Evolutionary conservation across 306 rosid species (phyloP).

Genomic region (Quercus wislizeni): DNA sequence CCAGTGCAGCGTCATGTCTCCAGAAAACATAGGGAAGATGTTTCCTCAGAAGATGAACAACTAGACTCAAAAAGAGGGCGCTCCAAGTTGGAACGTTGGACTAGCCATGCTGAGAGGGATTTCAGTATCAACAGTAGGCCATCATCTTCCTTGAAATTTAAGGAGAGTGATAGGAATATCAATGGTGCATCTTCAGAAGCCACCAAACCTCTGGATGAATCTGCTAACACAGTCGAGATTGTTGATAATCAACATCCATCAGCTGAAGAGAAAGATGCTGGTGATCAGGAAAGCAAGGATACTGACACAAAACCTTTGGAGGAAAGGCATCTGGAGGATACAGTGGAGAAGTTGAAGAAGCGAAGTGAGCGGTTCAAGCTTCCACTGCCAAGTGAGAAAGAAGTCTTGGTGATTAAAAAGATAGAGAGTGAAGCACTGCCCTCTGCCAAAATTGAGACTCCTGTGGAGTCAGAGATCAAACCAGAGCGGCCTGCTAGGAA

Average conservation of each 20-base stretch:
- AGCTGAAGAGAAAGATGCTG: constrained; percentile 60
- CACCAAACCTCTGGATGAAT: constrained; percentile 55
- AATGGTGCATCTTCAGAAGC: constrained; percentile 52
- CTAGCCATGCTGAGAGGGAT: constrained; percentile 89
- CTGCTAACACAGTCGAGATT: constrained; percentile 43
- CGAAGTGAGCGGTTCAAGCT: constrained; percentile 98
- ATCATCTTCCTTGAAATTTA: constrained; percentile 51
- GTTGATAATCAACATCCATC: constrained; percentile 41
- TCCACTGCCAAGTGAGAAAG: constrained; percentile 96
- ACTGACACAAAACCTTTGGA: constrained; percentile 53
- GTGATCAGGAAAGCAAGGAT: constrained; percentile 62
- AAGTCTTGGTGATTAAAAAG: constrained; percentile 55
- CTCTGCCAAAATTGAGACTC: constrained; percentile 57
- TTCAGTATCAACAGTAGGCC: constrained; percentile 57
- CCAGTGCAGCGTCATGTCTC: constrained; percentile 45
- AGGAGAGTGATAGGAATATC: constrained; percentile 50
- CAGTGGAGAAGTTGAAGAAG: constrained; percentile 96
- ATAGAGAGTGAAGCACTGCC: constrained; percentile 74
- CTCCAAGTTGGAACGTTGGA: constrained; percentile 98
- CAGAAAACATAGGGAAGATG: constrained; percentile 57
- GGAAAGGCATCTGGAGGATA: constrained; percentile 82
- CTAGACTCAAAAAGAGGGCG: constrained; percentile 75
- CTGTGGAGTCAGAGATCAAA: constrained; percentile 67
- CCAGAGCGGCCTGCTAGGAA: constrained; percentile 95
- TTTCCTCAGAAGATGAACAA: constrained; percentile 76